A percentile compares a stretch with the other conserved stretches of the same genome.
Evolutionary conservation across 2,329 filamentous ascomycete species (phyloP).

Genomic region (Trichoderma sp.): DNA sequence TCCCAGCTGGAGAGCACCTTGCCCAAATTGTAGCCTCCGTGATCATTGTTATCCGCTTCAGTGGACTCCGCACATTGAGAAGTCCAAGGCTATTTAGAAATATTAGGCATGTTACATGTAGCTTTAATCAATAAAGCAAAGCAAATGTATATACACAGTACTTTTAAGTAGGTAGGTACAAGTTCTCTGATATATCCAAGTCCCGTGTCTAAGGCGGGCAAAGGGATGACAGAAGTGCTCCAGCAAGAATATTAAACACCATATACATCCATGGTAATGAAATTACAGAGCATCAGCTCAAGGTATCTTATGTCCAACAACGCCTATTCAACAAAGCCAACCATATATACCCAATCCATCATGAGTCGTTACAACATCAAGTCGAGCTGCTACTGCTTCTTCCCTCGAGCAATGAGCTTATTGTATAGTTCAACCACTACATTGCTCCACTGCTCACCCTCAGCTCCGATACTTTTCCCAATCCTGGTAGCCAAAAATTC

Average conservation of each 20-base stretch:
- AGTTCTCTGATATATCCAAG: neutral
- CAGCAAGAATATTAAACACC: neutral
- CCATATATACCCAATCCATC: conserved; percentile 33
- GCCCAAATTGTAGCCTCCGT: conserved; percentile 13
- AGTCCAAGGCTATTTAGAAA: neutral
- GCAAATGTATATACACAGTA: neutral
- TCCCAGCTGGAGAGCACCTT: conserved; percentile 14
- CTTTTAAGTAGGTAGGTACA: neutral
- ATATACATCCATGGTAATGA: neutral
- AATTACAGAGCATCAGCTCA: conserved; percentile 18
- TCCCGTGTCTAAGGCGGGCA: neutral
- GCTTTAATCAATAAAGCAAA: neutral
- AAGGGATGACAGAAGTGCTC: neutral
- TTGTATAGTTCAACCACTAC: conserved; percentile 59
- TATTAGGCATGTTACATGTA: neutral
- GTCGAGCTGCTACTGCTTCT: conserved; percentile 46
- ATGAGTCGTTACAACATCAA: conserved; percentile 37
- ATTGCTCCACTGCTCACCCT: conserved; percentile 56
- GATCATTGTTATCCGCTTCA: neutral
- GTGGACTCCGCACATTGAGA: neutral
- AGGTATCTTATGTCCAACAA: conserved; percentile 29
- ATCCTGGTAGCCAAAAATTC: conserved; percentile 66
- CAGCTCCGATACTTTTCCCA: conserved; percentile 47
- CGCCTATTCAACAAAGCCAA: conserved; percentile 25
- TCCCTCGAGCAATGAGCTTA: conserved; percentile 59